Conservation (phyloP, 2,329 filamentous ascomycete species). For the Sordariomycetes sp. region DNA sequence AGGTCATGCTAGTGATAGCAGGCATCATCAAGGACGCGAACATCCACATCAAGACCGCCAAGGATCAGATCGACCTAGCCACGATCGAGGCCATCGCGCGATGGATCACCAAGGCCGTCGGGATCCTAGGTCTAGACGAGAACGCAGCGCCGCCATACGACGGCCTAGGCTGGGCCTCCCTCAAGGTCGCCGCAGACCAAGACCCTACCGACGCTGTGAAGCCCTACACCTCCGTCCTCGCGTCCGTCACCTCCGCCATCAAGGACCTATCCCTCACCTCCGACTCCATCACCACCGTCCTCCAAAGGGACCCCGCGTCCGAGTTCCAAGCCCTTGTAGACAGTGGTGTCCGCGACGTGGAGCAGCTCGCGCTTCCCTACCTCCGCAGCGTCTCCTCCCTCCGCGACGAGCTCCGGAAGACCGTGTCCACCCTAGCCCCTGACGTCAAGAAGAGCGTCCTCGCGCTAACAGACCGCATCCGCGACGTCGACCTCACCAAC, state of each 20-base stretch:
- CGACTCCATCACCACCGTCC: slow-evolving; percentile 28
- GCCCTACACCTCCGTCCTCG: slow-evolving; percentile 34
- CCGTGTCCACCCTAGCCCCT: slow-evolving; percentile 34
- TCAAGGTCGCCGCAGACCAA: slow-evolving; percentile 17
- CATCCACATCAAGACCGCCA: slow-evolving; percentile 37
- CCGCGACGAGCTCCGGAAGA: slow-evolving; percentile 50
- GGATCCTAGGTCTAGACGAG: slow-evolving; percentile 72
- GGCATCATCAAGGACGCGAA: slow-evolving; percentile 74
- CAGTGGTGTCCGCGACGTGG: slow-evolving; percentile 36
- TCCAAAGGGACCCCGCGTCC: slow-evolving; percentile 29
- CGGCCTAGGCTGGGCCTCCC: slow-evolving; percentile 44
- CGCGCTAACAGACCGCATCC: slow-evolving; percentile 65
- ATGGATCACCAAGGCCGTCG: slow-evolving; percentile 76
- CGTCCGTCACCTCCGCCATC: slow-evolving; percentile 34
- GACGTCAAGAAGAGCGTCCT: slow-evolving; percentile 62
- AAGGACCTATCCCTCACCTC: slow-evolving; percentile 36
- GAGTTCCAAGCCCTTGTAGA: slow-evolving; percentile 36
- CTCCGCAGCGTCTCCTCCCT: slow-evolving; percentile 42
- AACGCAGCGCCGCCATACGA: slow-evolving; percentile 43
- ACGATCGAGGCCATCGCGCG: slow-evolving; percentile 49
- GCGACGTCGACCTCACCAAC: slow-evolving; percentile 71
- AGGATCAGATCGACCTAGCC: slow-evolving; percentile 30
- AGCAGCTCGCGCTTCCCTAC: slow-evolving; percentile 44
- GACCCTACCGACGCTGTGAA: slow-evolving; percentile 34
- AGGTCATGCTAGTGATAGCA: slow-evolving; percentile 67